phyloP scores from a whole-genome alignment of 2,329 filamentous ascomycete species.

The Leptographium procerum region DNA sequence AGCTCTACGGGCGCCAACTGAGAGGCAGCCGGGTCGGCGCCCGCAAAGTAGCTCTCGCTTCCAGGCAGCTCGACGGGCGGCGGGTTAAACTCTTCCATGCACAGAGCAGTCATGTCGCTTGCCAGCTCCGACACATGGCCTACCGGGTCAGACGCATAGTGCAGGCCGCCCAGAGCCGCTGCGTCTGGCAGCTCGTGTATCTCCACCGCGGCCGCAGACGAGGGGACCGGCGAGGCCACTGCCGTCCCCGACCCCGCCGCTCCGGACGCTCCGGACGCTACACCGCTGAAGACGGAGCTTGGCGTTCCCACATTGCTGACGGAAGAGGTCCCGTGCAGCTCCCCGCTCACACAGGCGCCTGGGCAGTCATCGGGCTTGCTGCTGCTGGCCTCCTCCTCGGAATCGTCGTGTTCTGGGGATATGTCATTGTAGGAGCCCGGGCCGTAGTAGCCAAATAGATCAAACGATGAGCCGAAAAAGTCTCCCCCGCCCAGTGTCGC shows the following conservation, averaged over 20 bases:
- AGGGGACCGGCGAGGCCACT: slow-evolving; percentile 14
- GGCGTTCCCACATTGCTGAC: not conserved
- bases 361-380: not conserved
- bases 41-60: slow-evolving; percentile 14
- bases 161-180: slow-evolving; percentile 6
- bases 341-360: not conserved
- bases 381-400: slow-evolving; percentile 5
- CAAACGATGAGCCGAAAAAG: slow-evolving; percentile 26
- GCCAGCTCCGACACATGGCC: slow-evolving; percentile 36
- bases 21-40: not conserved
- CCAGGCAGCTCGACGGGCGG: slow-evolving; percentile 34
- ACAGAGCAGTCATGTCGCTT: slow-evolving; percentile 28
- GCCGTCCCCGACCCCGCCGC: no score
- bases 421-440: slow-evolving; percentile 33
- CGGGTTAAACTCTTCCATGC: slow-evolving; percentile 30
- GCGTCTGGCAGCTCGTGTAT: slow-evolving; percentile 19
- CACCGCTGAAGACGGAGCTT: not conserved
- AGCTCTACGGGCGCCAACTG: slow-evolving; percentile 24
- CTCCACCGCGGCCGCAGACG: slow-evolving; percentile 12
- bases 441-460: slow-evolving; percentile 41
- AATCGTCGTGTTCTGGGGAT: slow-evolving; percentile 31
- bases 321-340: not conserved
- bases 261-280: not conserved
- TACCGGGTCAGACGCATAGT: slow-evolving; percentile 25
- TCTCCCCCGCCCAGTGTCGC: slow-evolving; percentile 21